Conservation (phyloP, 2,329 filamentous ascomycete species). For the Cercospora nicotianae region DNA sequence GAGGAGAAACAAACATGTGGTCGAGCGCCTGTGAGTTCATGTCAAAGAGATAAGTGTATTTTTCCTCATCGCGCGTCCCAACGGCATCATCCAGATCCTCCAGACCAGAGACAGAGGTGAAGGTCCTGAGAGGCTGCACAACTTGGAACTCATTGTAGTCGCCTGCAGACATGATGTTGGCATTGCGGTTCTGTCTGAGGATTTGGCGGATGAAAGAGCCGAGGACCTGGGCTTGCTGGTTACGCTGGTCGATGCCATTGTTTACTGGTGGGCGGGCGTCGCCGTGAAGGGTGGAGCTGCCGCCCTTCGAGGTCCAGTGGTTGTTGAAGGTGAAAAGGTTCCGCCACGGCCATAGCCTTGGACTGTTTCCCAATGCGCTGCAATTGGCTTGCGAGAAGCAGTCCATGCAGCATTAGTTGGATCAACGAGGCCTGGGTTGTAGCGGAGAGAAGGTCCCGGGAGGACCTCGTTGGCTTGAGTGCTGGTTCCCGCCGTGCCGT, state of each 20-base stretch:
- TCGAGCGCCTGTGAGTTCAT: slow-evolving; percentile 70
- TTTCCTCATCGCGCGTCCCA: slow-evolving; percentile 55
- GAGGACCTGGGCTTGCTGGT: slow-evolving; percentile 59
- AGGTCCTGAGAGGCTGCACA: slow-evolving; percentile 59
- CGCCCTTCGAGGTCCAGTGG: slow-evolving; percentile 67
- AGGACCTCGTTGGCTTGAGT: slow-evolving; percentile 60
- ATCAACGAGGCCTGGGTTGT: slow-evolving; percentile 69
- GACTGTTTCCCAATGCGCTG: slow-evolving; percentile 63
- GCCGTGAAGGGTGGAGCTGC: slow-evolving; percentile 63
- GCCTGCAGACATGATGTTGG: slow-evolving; percentile 61
- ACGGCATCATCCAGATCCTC: slow-evolving; percentile 63
- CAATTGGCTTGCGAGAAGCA: slow-evolving; percentile 65
- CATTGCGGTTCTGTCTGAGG: slow-evolving; percentile 56
- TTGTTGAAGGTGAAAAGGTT: slow-evolving; percentile 72
- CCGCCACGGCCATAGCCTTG: slow-evolving; percentile 46
- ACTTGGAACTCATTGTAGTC: slow-evolving; percentile 74
- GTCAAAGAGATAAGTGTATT: slow-evolving; percentile 71
- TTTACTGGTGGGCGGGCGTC: slow-evolving; percentile 68
- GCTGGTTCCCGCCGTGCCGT: slow-evolving; percentile 57
- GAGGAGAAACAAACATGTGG: slow-evolving; percentile 66
- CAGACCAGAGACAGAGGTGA: slow-evolving; percentile 56
- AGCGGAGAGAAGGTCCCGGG: slow-evolving; percentile 59
- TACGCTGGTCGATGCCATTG: slow-evolving; percentile 59
- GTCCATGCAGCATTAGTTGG: slow-evolving; percentile 61
- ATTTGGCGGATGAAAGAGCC: slow-evolving; percentile 60